Base-by-base conservation (phyloP, 2,329 filamentous ascomycete genomes). In the Xylaria multiplex region DNA sequence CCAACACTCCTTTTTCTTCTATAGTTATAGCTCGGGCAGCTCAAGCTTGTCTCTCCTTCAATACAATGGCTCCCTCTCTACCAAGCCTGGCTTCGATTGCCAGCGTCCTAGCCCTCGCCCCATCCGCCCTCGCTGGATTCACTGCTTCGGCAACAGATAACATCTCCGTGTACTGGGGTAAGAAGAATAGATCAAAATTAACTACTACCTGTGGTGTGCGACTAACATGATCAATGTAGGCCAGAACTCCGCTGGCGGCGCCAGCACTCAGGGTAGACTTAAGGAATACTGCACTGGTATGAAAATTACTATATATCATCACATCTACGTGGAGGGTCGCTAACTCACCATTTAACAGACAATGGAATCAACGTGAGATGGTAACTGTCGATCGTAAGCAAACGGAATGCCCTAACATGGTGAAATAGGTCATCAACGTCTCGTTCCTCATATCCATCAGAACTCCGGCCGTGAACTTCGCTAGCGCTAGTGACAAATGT, bases 101-200 rank as follows among this genome's bases (percentile, higher is more conserved):
- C 72, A 68, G 70, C 70, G 54, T 74, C 52, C 59, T 76, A 43
- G 56, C 72, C 52, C 57, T 74, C 27, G 64, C 58, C 48, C 77
- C 80, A 6, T 65, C 73, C 2, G 77, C 71, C 19, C 68, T 77
- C 40, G 82, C 81, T 22, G 81, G 79, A 13, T 84, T 87, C 70
- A 78, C 83, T 66, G 66, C 84, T 4, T 73, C 72, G n/a, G 81
- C 82, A 1, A 71, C 74, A 1, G 80, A 76, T 56, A 91, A 90
- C 71, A 74, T 91, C 60, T 88, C 85, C 30, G 81, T 91, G 1
- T 92, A 92, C 76, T 92, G 89, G 89, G 90, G 88, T 80, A 77
- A 72, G 77, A 27, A 46, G 55, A 8, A 27, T 27, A 8, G 9
- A 55, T 54, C 50, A 35, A 40, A 40, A 11, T 16, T 22, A 32